Conservation (phyloP, 2,329 filamentous ascomycete genomes). For the Paecilomyces formosus region DNA sequence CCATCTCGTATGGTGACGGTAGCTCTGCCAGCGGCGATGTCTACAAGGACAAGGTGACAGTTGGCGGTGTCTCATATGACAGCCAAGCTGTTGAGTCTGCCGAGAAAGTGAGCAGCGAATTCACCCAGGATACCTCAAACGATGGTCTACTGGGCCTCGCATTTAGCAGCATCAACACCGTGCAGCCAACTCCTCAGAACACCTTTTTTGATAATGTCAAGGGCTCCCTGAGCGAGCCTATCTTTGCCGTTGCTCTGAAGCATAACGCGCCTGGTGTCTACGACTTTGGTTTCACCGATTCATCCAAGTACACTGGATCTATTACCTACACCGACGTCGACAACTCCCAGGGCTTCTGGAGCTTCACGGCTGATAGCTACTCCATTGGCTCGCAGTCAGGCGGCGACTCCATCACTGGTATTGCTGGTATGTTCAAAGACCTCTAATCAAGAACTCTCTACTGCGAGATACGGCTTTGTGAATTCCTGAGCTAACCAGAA, state of each 20-base stretch:
- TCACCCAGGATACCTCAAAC: slow-evolving; percentile 44
- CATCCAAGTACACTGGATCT: slow-evolving; percentile 49
- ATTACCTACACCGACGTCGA: slow-evolving; percentile 53
- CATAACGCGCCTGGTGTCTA: slow-evolving; percentile 46
- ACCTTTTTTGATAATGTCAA: slow-evolving; percentile 57
- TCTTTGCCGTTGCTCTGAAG: slow-evolving; percentile 52
- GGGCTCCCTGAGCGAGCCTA: slow-evolving; percentile 39
- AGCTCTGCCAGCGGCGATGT: slow-evolving; percentile 57
- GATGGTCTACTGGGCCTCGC: slow-evolving; percentile 56
- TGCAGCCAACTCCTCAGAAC: slow-evolving; percentile 41
- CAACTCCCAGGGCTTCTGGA: slow-evolving; percentile 56
- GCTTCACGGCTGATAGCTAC: slow-evolving; percentile 51
- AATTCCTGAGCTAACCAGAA: not conserved
- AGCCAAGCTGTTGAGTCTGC: slow-evolving; percentile 61
- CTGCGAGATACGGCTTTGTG: not conserved
- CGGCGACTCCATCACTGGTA: slow-evolving; percentile 41
- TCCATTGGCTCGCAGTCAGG: slow-evolving; percentile 43
- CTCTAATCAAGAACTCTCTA: not conserved
- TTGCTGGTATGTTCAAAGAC: slow-evolving; percentile 38
- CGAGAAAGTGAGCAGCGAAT: slow-evolving; percentile 47
- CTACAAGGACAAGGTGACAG: slow-evolving; percentile 56
- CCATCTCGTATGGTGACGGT: slow-evolving; percentile 59
- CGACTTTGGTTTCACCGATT: slow-evolving; percentile 55
- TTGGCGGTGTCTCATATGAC: slow-evolving; percentile 53
- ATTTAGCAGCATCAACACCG: slow-evolving; percentile 54